Base-by-base conservation (phyloP, 2,329 filamentous ascomycete species). In the Cladosporium phlei region DNA sequence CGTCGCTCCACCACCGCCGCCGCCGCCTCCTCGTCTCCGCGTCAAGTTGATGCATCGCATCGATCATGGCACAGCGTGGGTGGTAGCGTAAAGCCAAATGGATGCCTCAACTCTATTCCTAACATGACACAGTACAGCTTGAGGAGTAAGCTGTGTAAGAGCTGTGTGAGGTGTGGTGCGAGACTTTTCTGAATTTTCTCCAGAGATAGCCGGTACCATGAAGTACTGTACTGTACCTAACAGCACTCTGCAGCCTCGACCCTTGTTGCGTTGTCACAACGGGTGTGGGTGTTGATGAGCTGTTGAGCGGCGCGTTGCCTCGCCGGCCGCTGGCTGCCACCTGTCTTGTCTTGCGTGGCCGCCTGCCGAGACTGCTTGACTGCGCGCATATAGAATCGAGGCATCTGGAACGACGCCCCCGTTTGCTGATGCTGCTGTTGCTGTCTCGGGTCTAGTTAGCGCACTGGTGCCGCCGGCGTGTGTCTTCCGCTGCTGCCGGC, bases 31-130 rank as follows among this genome's bases (percentile, higher is more conserved):
- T n/a, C n/a, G n/a, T 34, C 42, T 45, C 42, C 42, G 42, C 37
- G 37, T 39, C 42, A 37, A 29, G 35, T 32, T 22, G 6, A 24
- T 29, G 33, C 25, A 28, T n/a, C 16, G 30, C 39, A 43, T 28
- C 42, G n/a, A 37, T 37, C 34, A 45, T 45, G 32, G 42, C 9
- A 45, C 42, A 45, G 32, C 29, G 10, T 4, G 3, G 16, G 9
- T 12, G 12, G 37, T n/a, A n/a, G n/a, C n/a, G n/a, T n/a, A n/a
- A n/a, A n/a, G n/a, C n/a, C n/a, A n/a, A n/a, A n/a, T n/a, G n/a
- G n/a, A n/a, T n/a, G n/a, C n/a, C n/a, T 32, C 42, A 45, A 45
- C 42, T 45, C 32, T 45, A 45, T 45, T n/a, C n/a, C n/a, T n/a
- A n/a, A n/a, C n/a, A n/a, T n/a, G n/a, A n/a, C n/a, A n/a, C n/a